These are phyloP conservation scores for Aspergillus taichungensis DNA, from an alignment of 495 filamentous ascomycete genomes.

Conservation along the genomic window DNA sequence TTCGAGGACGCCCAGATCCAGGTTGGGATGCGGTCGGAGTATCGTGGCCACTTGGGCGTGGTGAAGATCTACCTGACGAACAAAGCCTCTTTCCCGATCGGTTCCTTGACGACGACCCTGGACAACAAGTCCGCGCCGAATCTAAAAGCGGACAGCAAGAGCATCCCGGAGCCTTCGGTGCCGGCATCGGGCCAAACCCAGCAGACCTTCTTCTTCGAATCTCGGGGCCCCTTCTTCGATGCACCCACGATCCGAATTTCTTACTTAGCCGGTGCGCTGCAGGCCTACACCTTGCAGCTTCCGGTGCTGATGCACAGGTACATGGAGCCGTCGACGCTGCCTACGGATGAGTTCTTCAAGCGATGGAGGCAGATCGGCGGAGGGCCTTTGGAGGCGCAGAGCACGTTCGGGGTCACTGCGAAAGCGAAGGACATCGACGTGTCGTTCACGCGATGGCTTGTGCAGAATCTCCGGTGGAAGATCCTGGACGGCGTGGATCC, in stretches of 20 bases:
- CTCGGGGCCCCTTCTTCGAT: conserved; percentile 70
- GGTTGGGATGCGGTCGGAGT: conserved; percentile 86
- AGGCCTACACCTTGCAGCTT: conserved; percentile 85
- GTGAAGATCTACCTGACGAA: conserved; percentile 94
- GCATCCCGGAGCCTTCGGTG: conserved; percentile 77
- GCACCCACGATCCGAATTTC: conserved; percentile 88
- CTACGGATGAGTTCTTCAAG: conserved; percentile 93
- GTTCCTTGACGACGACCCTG: conserved; percentile 87
- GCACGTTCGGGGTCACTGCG: conserved; percentile 59
- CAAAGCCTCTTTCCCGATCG: conserved; percentile 73
- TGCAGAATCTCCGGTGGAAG: conserved; percentile 82
- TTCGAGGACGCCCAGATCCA: conserved; percentile 95
- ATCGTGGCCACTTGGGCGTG: conserved; percentile 86
- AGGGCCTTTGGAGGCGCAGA: conserved; percentile 73
- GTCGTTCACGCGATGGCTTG: conserved; percentile 52
- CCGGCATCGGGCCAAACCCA: conserved; percentile 69
- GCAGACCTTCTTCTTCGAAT: conserved; percentile 90
- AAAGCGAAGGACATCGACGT: conserved; percentile 43
- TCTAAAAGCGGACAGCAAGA: conserved; percentile 76
- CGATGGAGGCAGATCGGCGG: conserved; percentile 97
- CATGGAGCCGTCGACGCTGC: conserved; percentile 81
- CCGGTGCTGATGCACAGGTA: conserved; percentile 89
- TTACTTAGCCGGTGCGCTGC: conserved; percentile 87
- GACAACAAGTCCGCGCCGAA: conserved; percentile 66
- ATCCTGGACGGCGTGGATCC: conserved; percentile 79